Conservation (phyloP, 192 early-diverging fungal species). For the Diversispora epigaea region DNA sequence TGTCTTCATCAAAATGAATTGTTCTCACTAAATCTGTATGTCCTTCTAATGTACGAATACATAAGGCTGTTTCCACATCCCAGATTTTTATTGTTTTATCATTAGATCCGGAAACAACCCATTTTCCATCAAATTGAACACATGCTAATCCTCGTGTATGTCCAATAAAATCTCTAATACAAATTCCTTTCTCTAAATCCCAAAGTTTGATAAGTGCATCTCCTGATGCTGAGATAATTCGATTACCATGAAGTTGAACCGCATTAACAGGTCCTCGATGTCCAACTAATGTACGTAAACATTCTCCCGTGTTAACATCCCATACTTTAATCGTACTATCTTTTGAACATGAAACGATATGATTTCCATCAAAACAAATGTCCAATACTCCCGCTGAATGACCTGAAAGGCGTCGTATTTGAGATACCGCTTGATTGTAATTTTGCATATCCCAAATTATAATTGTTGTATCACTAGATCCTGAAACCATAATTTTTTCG, state of each 20-base stretch:
- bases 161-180: slow-evolving; percentile 73
- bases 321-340: slow-evolving; percentile 91
- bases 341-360: slow-evolving; percentile 87
- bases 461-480: slow-evolving; percentile 83
- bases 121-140: slow-evolving; percentile 79
- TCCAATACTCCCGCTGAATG: slow-evolving; percentile 83
- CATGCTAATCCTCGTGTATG: slow-evolving; percentile 80
- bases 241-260: slow-evolving; percentile 68
- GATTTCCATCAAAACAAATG: slow-evolving; percentile 73
- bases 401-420: slow-evolving; percentile 58
- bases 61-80: slow-evolving; percentile 67
- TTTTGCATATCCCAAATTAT: slow-evolving; percentile 79
- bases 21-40: slow-evolving; percentile 83
- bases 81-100: slow-evolving; percentile 83
- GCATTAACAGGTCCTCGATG: slow-evolving; percentile 96
- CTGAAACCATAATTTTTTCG: slow-evolving; percentile 68
- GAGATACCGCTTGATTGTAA: slow-evolving; percentile 34
- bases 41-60: slow-evolving; percentile 59
- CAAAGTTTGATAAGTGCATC: slow-evolving; percentile 81
- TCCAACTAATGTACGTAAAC: slow-evolving; percentile 67
- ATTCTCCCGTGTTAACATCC: slow-evolving; percentile 61
- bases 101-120: slow-evolving; percentile 78
- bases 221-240: slow-evolving; percentile 81
- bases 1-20: slow-evolving; percentile 76
- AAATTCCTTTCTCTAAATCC: slow-evolving; percentile 68